These are phyloP conservation scores for Sporothrix brasiliensis DNA, from an alignment of 2,329 filamentous ascomycete species.

Conservation along the genomic window DNA sequence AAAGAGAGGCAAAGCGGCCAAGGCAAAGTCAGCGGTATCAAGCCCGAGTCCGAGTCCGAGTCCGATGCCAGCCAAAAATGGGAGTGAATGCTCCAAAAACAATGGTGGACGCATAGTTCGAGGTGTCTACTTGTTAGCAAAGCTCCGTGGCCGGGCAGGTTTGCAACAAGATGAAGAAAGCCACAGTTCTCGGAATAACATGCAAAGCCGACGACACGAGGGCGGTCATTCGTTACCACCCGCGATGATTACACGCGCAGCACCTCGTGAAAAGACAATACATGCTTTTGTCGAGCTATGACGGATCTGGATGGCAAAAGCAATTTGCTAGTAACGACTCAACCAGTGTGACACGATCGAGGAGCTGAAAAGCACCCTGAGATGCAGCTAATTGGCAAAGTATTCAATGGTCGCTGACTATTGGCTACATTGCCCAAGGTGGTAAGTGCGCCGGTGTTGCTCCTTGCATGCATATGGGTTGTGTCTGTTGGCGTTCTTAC, in stretches of 20 bases:
- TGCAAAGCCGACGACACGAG: background rate
- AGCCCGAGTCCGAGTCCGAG: background rate
- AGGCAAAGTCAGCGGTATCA: background rate
- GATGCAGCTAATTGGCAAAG: background rate
- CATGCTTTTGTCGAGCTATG: conserved; percentile 18
- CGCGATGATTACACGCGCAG: background rate
- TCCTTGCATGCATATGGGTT: background rate
- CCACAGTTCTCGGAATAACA: background rate
- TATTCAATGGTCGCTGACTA: background rate
- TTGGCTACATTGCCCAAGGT: too few relatives aligned
- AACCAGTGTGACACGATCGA: background rate
- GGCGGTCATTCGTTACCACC: background rate
- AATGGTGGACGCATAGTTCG: background rate
- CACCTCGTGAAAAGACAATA: conserved; percentile 9
- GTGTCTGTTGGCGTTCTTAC: background rate
- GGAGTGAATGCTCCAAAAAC: background rate
- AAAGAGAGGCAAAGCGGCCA: background rate
- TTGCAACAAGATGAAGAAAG: background rate
- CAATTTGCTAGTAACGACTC: background rate
- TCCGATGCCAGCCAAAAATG: background rate
- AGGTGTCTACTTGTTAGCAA: background rate
- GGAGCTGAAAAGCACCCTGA: background rate
- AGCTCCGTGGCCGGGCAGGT: background rate
- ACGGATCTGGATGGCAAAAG: background rate
- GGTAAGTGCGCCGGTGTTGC: background rate